Conservation (phyloP, 306 rosid species). For the Malus orientalis region DNA sequence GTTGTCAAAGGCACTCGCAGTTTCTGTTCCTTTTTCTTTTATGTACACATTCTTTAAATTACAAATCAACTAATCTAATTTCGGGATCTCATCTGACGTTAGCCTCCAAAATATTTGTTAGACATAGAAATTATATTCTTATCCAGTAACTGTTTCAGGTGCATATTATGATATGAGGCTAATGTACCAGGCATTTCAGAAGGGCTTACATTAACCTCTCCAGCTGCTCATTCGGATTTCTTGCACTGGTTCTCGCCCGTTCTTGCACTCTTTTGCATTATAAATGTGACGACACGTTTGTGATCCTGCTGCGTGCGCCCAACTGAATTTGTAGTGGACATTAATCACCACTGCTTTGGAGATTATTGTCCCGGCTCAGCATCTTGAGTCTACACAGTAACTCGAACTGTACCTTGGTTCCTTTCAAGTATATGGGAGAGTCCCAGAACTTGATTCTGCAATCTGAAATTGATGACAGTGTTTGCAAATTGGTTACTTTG, state of each 20-base stretch:
- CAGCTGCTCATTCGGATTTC: background rate
- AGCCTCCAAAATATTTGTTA: background rate
- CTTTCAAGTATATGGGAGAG: background rate
- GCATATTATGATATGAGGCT: background rate
- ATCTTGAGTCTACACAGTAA: conserved; percentile 12
- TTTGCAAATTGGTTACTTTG: background rate
- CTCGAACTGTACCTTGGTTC: conserved; percentile 14
- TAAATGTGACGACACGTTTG: background rate
- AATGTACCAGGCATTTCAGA: background rate
- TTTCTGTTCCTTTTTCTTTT: background rate
- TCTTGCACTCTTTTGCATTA: background rate
- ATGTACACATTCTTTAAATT: background rate
- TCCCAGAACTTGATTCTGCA: background rate
- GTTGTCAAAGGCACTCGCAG: conserved; percentile 13
- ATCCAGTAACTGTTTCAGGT: background rate
- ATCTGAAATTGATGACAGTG: conserved; percentile 14
- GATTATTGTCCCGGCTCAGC: conserved; percentile 10
- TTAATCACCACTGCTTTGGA: background rate
- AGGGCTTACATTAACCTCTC: background rate
- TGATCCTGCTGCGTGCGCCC: background rate
- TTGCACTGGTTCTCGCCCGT: background rate
- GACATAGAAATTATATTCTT: background rate
- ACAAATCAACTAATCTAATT: background rate
- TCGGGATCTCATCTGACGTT: background rate
- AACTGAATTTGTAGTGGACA: background rate